Conservation (phyloP, 768 basidiomycete species). For the Calocybe gangraenosa region DNA sequence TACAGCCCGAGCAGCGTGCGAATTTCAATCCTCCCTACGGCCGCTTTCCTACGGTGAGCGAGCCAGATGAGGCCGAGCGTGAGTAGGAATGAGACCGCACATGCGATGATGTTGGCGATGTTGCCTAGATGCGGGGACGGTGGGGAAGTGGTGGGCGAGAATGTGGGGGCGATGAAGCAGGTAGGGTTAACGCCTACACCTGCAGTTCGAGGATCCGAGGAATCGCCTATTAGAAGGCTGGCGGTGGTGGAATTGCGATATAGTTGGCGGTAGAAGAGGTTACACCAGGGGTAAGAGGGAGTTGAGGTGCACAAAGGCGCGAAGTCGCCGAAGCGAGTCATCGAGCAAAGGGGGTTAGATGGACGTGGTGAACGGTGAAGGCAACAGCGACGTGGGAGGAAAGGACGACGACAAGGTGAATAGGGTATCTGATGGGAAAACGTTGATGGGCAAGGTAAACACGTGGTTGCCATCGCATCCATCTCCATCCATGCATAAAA, state of each 20-base stretch:
- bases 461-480: not conserved
- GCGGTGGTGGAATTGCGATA: constrained; percentile 33
- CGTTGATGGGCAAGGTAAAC: not conserved
- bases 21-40: constrained; percentile 84
- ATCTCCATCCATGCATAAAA: too few relatives aligned
- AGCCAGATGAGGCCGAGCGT: constrained; percentile 52
- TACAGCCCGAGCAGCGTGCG: constrained; percentile 63
- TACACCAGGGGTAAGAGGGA: constrained; percentile 89
- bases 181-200: constrained; percentile 80
- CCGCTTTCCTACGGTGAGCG: constrained; percentile 71
- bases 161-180: constrained; percentile 72
- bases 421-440: not conserved
- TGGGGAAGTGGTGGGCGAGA: constrained; percentile 39
- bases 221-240: constrained; percentile 33
- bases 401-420: not conserved
- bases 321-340: constrained; percentile 73
- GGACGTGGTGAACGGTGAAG: not conserved
- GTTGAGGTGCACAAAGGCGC: constrained; percentile 58
- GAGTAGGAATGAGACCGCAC: constrained; percentile 66
- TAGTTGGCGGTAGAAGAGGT: constrained; percentile 84
- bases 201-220: constrained; percentile 44
- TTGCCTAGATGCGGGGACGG: constrained; percentile 50
- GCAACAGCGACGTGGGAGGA: not conserved
- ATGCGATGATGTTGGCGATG: constrained; percentile 82
- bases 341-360: constrained; percentile 3